Conservation (phyloP, 2,329 filamentous ascomycete genomes). For the Dichotomopilus funicola region DNA sequence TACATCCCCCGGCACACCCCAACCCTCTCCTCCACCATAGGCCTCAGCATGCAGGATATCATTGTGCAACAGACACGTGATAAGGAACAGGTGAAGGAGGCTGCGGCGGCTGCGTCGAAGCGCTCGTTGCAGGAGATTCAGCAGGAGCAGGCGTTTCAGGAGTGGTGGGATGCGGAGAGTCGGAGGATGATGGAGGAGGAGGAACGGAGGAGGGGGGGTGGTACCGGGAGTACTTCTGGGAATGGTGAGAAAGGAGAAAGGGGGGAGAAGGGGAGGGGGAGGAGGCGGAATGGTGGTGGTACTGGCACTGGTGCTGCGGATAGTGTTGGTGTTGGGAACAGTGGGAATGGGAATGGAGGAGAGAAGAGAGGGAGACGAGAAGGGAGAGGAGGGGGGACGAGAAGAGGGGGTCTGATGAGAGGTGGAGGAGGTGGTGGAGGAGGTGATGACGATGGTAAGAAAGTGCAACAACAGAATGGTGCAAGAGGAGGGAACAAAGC, state of each 20-base stretch:
- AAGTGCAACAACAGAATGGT: not conserved
- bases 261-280: slow-evolving; percentile 32
- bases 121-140: slow-evolving; percentile 91
- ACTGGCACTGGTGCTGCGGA: not conserved
- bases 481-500: not conserved
- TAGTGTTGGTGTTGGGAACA: not conserved
- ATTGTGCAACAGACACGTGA: slow-evolving; percentile 80
- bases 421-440: not conserved
- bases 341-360: not conserved
- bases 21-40: slow-evolving; percentile 49
- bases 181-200: slow-evolving; percentile 56
- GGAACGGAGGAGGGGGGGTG: slow-evolving; percentile 25
- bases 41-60: slow-evolving; percentile 79
- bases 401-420: not conserved
- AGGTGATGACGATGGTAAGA: not conserved
- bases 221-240: not conserved
- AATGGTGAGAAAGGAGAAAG: slow-evolving; percentile 23
- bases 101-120: slow-evolving; percentile 76
- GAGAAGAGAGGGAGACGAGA: not conserved
- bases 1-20: slow-evolving; percentile 50
- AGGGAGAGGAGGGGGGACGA: not conserved
- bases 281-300: slow-evolving; percentile 4
- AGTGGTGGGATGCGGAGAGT: slow-evolving; percentile 92
- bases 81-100: slow-evolving; percentile 74
- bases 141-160: slow-evolving; percentile 91